phyloP scores from a whole-genome alignment of 306 rosid species.

The Cicer bijugum region DNA sequence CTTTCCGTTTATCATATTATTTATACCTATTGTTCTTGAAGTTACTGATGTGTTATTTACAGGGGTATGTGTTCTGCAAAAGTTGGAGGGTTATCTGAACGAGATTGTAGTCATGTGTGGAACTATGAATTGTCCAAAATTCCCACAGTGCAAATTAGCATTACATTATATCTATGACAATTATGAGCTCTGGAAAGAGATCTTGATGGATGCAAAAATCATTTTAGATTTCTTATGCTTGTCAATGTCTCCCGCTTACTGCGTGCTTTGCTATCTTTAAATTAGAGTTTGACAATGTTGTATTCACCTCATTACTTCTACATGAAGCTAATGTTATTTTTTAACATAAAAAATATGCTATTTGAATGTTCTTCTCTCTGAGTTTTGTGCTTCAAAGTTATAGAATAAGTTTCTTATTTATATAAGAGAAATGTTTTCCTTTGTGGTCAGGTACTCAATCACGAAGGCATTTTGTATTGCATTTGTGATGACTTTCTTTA shows the following conservation, averaged over 20 bases:
- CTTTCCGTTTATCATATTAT: no score
- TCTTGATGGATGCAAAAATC: neutral
- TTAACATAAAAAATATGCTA: constrained; percentile 2
- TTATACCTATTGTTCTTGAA: no score
- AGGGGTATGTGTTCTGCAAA: constrained; percentile 3
- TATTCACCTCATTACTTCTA: neutral
- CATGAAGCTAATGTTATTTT: constrained; percentile 23
- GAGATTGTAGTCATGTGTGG: constrained; percentile 10
- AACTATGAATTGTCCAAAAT: constrained; percentile 10
- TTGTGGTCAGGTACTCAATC: constrained; percentile 76
- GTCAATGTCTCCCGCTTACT: neutral
- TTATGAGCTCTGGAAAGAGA: neutral
- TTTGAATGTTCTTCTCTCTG: constrained; percentile 14
- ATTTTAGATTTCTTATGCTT: neutral
- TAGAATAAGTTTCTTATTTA: neutral
- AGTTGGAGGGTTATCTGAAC: constrained; percentile 1
- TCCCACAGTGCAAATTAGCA: neutral
- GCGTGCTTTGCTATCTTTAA: constrained; percentile 32
- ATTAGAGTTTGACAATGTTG: constrained; percentile 26
- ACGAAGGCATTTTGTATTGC: constrained; percentile 92
- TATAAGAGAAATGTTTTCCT: constrained; percentile 27
- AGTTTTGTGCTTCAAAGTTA: constrained; percentile 12
- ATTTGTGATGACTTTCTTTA: constrained; percentile 79
- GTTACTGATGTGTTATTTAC: constrained; percentile 3
- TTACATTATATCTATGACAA: constrained; percentile 14